Evolutionary conservation across 441 rosid genomes (phyloP).

Genomic region (Manihot esculenta): DNA sequence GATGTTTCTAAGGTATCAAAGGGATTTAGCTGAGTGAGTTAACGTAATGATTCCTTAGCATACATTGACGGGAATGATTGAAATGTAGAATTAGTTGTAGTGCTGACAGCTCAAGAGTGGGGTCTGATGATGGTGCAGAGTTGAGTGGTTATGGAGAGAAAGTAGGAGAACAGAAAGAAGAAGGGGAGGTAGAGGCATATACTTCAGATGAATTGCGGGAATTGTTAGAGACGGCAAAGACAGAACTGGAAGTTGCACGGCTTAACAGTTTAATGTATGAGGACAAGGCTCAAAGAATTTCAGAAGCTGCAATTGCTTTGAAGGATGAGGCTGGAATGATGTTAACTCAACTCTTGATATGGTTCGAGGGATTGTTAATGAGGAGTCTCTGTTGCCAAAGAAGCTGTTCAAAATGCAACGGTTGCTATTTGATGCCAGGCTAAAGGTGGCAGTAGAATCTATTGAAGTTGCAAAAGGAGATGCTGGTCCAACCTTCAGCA

Average conservation of each 20-base stretch:
- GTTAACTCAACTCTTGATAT: slow-evolving; percentile 56
- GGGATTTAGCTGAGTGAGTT: slow-evolving; percentile 43
- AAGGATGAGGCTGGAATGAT: slow-evolving; percentile 82
- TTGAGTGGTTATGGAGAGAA: slow-evolving; percentile 30
- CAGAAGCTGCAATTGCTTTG: slow-evolving; percentile 85
- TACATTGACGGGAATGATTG: slow-evolving; percentile 54
- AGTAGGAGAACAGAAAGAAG: slow-evolving; percentile 42
- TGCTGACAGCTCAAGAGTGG: slow-evolving; percentile 32
- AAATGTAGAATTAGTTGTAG: slow-evolving; percentile 39
- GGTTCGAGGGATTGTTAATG: slow-evolving; percentile 57
- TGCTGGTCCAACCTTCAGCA: slow-evolving; percentile 33
- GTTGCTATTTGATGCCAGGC: slow-evolving; percentile 77
- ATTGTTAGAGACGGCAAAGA: slow-evolving; percentile 52
- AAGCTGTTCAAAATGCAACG: slow-evolving; percentile 72
- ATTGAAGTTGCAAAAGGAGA: slow-evolving; percentile 39
- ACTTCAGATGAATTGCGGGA: slow-evolving; percentile 64
- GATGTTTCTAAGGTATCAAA: slow-evolving; percentile 31
- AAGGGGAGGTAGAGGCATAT: slow-evolving; percentile 29
- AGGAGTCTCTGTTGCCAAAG: slow-evolving; percentile 69
- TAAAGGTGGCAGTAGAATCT: slow-evolving; percentile 62
- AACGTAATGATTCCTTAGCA: slow-evolving; percentile 65
- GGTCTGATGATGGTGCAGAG: slow-evolving; percentile 27
- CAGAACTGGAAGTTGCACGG: slow-evolving; percentile 74
- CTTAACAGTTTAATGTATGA: slow-evolving; percentile 79
- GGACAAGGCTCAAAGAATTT: slow-evolving; percentile 85